phyloP scores from a whole-genome alignment of 805 yeast genomes.

The Cyberlindnera mycetangii region DNA sequence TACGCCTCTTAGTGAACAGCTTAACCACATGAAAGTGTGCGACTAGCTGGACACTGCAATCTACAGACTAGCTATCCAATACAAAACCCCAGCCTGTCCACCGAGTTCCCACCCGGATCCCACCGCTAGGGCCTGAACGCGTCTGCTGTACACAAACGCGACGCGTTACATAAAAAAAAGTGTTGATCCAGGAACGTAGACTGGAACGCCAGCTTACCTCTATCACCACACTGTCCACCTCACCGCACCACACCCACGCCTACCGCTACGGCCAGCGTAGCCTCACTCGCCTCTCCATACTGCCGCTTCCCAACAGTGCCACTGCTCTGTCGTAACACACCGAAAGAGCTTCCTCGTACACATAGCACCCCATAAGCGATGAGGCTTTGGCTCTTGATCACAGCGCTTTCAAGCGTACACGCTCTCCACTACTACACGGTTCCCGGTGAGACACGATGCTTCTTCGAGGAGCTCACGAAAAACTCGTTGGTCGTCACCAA shows the following conservation, averaged over 20 bases:
- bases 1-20: not conserved
- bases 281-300: not conserved
- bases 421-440: slow-evolving; percentile 71
- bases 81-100: too few species aligned
- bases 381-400: not conserved
- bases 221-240: too few species aligned
- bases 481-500: slow-evolving; percentile 80
- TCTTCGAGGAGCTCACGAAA: slow-evolving; percentile 73
- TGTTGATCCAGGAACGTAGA: not conserved
- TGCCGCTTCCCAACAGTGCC: not conserved
- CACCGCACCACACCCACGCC: not conserved
- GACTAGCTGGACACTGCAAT: not conserved
- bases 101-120: not conserved
- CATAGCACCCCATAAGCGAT: not conserved
- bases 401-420: not conserved
- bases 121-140: not conserved
- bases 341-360: not conserved
- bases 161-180: slow-evolving; percentile 2
- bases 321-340: too few species aligned
- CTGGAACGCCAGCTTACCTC: not conserved
- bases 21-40: not conserved
- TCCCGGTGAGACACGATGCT: slow-evolving; percentile 77
- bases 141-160: slow-evolving; percentile 3
- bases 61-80: too few species aligned
- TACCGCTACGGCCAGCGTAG: not conserved